phyloP scores from a whole-genome alignment of 2,329 filamentous ascomycete species.

The Orbilia blumenaviensis region DNA sequence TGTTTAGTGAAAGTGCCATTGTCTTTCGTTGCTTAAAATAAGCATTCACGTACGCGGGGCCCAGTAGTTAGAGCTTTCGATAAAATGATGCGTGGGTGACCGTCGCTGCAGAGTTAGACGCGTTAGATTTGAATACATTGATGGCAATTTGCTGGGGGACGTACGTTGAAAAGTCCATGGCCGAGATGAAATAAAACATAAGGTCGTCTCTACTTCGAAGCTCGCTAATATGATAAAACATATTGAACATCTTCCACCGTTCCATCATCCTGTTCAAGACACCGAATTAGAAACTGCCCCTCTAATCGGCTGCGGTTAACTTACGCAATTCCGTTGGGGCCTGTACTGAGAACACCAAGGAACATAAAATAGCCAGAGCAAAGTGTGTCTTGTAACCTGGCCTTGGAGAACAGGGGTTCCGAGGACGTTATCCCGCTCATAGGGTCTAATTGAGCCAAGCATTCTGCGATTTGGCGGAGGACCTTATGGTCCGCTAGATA shows the following conservation, averaged over 20 bases:
- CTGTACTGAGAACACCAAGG: conserved; percentile 84
- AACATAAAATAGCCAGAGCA: conserved; percentile 77
- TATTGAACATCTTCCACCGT: conserved; percentile 97
- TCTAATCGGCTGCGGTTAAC: neutral
- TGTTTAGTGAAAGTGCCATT: neutral
- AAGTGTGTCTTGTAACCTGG: conserved; percentile 84
- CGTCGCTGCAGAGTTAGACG: conserved; percentile 62
- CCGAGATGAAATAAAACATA: conserved; percentile 84
- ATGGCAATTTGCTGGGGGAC: neutral
- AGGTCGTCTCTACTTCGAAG: conserved; percentile 89
- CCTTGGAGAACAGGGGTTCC: conserved; percentile 85
- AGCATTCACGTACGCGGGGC: conserved; percentile 69
- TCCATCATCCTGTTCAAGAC: conserved; percentile 73
- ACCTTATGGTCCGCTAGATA: conserved; percentile 93
- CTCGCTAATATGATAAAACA: conserved; percentile 99
- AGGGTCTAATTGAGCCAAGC: conserved; percentile 88
- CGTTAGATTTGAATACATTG: neutral
- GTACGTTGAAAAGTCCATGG: conserved; percentile 88
- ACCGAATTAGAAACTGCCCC: neutral
- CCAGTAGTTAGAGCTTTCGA: conserved; percentile 93
- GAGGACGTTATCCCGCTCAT: conserved; percentile 75
- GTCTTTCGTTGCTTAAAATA: neutral
- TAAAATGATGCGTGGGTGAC: conserved; percentile 88
- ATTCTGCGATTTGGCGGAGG: conserved; percentile 91
- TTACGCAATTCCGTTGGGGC: conserved; percentile 76